These are phyloP conservation scores for Margaritispora aquatica DNA, from an alignment of 495 filamentous ascomycete genomes.

Conservation along the genomic window DNA sequence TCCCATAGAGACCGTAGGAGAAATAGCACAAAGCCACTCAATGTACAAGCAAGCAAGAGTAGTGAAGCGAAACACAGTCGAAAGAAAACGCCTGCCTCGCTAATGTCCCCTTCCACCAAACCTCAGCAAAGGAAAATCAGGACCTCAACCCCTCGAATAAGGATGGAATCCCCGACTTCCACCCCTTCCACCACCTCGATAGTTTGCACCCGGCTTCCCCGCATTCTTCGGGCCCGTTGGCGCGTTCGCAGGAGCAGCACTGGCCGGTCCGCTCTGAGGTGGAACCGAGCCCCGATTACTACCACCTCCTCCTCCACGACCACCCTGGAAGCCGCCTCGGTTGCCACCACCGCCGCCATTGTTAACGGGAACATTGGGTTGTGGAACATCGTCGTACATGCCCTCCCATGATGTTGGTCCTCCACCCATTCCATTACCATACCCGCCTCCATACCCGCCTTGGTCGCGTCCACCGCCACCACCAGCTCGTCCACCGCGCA, in stretches of 20 bases:
- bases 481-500: slow-evolving; percentile 31
- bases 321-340: slow-evolving; percentile 39
- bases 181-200: slow-evolving; percentile 87
- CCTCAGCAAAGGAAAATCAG: not conserved
- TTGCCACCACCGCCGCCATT: slow-evolving; percentile 47
- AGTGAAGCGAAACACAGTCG: too few relatives aligned
- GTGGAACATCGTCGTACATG: slow-evolving; percentile 98
- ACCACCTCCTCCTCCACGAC: slow-evolving; percentile 25
- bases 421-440: slow-evolving; percentile 28
- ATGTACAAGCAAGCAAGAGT: not conserved
- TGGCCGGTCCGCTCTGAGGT: slow-evolving; percentile 30
- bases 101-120: not conserved
- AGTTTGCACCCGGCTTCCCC: slow-evolving; percentile 88
- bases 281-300: slow-evolving; percentile 26
- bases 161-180: slow-evolving; percentile 73
- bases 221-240: slow-evolving; percentile 97
- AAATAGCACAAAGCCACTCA: too few relatives aligned
- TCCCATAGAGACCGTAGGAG: too few relatives aligned
- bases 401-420: slow-evolving; percentile 82
- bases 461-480: slow-evolving; percentile 17
- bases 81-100: too few relatives aligned
- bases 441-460: slow-evolving; percentile 21
- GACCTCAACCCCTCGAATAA: slow-evolving; percentile 44
- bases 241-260: slow-evolving; percentile 83
- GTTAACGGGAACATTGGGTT: slow-evolving; percentile 59